Conservation (phyloP, 257 asterid species). For the Lavandula angustifolia region DNA sequence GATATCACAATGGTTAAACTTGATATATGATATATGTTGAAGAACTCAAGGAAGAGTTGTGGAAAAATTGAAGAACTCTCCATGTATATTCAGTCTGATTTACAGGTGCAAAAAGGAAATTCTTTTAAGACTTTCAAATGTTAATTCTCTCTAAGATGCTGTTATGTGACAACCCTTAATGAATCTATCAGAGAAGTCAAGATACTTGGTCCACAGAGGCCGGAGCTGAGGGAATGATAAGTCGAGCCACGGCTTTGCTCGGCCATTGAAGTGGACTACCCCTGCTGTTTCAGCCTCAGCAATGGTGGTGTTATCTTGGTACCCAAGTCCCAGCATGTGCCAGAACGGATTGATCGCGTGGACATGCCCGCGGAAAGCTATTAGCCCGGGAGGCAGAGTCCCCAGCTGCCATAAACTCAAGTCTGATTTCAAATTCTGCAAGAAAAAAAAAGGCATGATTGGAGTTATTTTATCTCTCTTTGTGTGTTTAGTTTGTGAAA, state of each 20-base stretch:
- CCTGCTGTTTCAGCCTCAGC: constrained; percentile 77
- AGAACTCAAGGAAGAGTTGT: no score
- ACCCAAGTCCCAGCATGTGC: constrained; percentile 97
- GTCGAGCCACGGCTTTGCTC: constrained; percentile 99
- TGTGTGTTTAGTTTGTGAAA: not conserved
- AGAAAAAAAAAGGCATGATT: constrained; percentile 3
- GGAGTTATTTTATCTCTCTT: no score
- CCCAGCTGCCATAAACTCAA: constrained; percentile 97
- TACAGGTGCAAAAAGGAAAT: constrained; percentile 35
- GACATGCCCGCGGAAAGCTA: constrained; percentile 86
- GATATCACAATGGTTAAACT: no score
- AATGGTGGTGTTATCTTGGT: constrained; percentile 77
- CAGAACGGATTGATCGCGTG: constrained; percentile 74
- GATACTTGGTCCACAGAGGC: constrained; percentile 77
- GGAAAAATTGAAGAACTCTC: constrained; percentile 32
- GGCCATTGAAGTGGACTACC: constrained; percentile 86
- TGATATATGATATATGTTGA: no score
- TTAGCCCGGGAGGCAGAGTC: constrained; percentile 90
- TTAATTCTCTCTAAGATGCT: constrained; percentile 50
- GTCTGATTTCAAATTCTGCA: constrained; percentile 89
- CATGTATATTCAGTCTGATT: constrained; percentile 41
- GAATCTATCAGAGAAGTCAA: constrained; percentile 74
- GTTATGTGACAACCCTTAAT: constrained; percentile 78
- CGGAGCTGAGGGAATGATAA: constrained; percentile 87
- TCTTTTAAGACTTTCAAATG: not conserved